These are phyloP conservation scores for Coniochaeta hoffmannii DNA, from an alignment of 2,329 filamentous ascomycete genomes.

Conservation along the genomic window DNA sequence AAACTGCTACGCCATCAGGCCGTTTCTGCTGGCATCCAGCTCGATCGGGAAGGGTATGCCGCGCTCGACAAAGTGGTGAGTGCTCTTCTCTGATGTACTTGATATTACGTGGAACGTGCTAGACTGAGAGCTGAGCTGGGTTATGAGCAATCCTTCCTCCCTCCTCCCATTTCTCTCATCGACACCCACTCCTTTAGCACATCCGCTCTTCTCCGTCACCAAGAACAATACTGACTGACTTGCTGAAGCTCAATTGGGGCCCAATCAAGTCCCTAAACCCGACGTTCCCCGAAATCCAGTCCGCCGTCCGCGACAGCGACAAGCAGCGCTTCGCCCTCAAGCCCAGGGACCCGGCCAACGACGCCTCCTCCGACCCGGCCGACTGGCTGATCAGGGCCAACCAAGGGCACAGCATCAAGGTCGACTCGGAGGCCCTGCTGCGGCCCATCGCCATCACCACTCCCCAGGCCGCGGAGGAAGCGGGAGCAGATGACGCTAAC, in stretches of 20 bases:
- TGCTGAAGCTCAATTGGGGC: constrained; percentile 40
- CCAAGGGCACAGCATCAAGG: constrained; percentile 82
- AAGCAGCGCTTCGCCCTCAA: constrained; percentile 89
- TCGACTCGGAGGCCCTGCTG: constrained; percentile 62
- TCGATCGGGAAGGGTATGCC: constrained; percentile 54
- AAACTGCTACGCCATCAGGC: constrained; percentile 50
- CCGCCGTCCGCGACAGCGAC: constrained; percentile 66
- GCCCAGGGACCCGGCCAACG: constrained; percentile 29
- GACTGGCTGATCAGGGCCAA: constrained; percentile 89
- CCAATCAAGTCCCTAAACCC: constrained; percentile 61
- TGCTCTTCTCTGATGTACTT: constrained; percentile 13
- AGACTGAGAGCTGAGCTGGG: too few relatives aligned
- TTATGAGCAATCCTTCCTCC: too few relatives aligned
- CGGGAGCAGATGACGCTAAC: neutral
- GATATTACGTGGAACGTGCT: too few relatives aligned
- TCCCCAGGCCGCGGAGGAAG: constrained; percentile 21
- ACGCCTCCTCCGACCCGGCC: constrained; percentile 38
- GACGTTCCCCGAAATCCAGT: constrained; percentile 66
- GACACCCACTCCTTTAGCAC: constrained; percentile 8
- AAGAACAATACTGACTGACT: neutral
- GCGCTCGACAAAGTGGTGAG: constrained; percentile 51
- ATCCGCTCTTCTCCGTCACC: neutral
- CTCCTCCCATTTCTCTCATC: too few relatives aligned
- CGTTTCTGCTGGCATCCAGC: constrained; percentile 44
- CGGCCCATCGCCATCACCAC: constrained; percentile 54